A percentile compares a stretch with the other conserved stretches of the same genome.
Conservation (phyloP, 1,284 basidiomycete genomes). For the Boletellus deceptivus region DNA sequence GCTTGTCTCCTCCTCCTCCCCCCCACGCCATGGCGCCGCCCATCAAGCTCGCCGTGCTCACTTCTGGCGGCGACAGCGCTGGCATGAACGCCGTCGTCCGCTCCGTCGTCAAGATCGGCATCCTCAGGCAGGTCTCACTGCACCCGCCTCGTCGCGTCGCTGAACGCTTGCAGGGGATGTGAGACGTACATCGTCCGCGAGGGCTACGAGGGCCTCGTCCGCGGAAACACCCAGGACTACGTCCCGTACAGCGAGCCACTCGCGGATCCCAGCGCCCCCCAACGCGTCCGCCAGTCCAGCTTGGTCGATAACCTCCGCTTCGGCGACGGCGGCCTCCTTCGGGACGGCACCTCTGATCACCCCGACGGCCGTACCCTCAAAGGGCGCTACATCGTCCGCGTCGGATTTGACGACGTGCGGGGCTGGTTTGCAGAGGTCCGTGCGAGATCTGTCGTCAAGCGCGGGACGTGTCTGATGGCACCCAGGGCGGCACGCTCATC, state of each 20-base stretch:
- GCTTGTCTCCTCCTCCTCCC: too few relatives aligned
- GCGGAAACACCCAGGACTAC: conserved; percentile 56
- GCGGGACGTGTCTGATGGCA: background rate
- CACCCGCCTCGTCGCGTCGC: background rate
- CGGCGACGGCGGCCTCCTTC: conserved; percentile 87
- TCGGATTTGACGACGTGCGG: conserved; percentile 98
- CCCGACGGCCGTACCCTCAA: conserved; percentile 65
- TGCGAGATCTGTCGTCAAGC: conserved; percentile 4
- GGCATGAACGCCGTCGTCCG: conserved; percentile 97
- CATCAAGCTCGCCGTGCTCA: conserved; percentile 91
- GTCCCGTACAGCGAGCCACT: conserved; percentile 16
- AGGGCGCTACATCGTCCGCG: conserved; percentile 91
- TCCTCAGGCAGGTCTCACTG: conserved; percentile 66
- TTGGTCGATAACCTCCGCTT: conserved; percentile 76
- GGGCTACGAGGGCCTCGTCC: conserved; percentile 94
- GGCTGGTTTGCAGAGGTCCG: conserved; percentile 89
- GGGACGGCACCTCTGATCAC: conserved; percentile 87
- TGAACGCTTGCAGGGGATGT: conserved; percentile 64
- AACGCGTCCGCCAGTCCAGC: conserved; percentile 30
- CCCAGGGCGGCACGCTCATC: conserved; percentile 91
- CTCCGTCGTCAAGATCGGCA: conserved; percentile 85
- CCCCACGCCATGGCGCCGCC: conserved; percentile 2
- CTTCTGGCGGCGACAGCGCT: conserved; percentile 95
- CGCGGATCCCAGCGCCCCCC: conserved; percentile 21
- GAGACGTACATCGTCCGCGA: conserved; percentile 94